phyloP scores from a whole-genome alignment of 495 filamentous ascomycete species.

The Neurospora sp. region DNA sequence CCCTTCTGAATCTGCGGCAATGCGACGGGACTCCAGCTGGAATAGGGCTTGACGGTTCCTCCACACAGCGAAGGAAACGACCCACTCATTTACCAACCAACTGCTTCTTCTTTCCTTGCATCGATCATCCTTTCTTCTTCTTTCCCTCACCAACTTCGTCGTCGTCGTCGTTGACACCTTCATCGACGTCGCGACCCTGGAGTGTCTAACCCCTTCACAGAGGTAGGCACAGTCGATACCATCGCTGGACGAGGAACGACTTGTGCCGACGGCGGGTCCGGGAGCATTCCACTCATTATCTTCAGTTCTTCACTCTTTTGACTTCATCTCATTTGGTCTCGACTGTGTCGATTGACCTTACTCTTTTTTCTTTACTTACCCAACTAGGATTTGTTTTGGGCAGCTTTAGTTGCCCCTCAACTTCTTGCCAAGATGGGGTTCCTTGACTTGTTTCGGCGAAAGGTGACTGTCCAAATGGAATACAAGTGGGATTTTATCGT shows the following conservation, averaged over 20 bases:
- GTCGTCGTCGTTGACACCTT: not conserved
- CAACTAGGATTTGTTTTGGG: conserved; percentile 19
- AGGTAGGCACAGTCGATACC: conserved; percentile 36
- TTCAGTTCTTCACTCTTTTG: conserved; percentile 7
- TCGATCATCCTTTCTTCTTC: conserved; percentile 1
- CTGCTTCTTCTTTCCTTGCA: conserved; percentile 5
- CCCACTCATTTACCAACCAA: not conserved
- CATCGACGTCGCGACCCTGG: conserved; percentile 7
- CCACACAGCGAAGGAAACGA: not conserved
- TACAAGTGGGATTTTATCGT: conserved; percentile 96
- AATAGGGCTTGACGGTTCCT: not conserved
- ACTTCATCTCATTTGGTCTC: not conserved
- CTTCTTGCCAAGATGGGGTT: conserved; percentile 56
- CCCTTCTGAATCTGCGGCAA: not conserved
- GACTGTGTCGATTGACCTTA: conserved; percentile 5
- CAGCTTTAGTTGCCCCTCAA: conserved; percentile 13
- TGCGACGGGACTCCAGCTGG: not conserved
- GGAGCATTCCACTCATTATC: conserved; percentile 6
- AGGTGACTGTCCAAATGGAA: conserved; percentile 56
- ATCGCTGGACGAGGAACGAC: conserved; percentile 46
- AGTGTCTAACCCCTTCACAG: conserved; percentile 16
- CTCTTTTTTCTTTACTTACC: conserved; percentile 17
- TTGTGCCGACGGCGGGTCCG: conserved; percentile 36
- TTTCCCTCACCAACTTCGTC: conserved; percentile 2
- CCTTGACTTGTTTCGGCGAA: conserved; percentile 57